Evolutionary conservation across 139 green algal species (phyloP), one percentile per base, ranked within the genome.

Genomic region (Chlamydomonas sp.): DNA sequence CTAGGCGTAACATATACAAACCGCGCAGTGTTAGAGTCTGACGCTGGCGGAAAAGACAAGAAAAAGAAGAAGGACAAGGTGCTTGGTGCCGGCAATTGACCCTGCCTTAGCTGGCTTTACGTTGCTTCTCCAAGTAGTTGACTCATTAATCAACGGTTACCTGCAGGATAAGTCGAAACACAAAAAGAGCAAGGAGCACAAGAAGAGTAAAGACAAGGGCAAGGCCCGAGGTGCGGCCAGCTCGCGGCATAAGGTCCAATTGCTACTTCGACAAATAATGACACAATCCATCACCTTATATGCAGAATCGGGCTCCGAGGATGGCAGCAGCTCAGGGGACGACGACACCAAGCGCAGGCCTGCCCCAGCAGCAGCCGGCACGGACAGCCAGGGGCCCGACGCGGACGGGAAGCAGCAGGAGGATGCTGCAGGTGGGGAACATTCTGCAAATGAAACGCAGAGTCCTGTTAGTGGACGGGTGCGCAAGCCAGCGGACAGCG

Each of bases 1-100:
- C 59, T 86, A n/a, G 80, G 80, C 49, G 80, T 86, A 12, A 86
- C 68, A 6, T 86, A 79, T 61, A 86, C 80, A 4, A 68, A 9
- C 0, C 68, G 80, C 31, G 80, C 80, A 3, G 80, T 2, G 17
- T 12, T 85, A 0, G 80, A 78, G 18, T 58, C 78, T 1, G 80
- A 60, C 63, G 68, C 31, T 0, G 5, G 59, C 9, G 62, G 67
- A 4, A 86, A 90, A 57, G 63, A 72, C 18, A 79, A 86, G 16
- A 85, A 83, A 15, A 59, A 80, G 67, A 85, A 85, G 69, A 69
- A 83, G 57, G 49, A 77, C 2, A 78, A 86, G 57, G 16, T 12
- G 5, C 6, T 8, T 63, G 18, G 16, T 18, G 62, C 62, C 62
- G 18, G 66, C 66, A 10, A 71, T 71, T 10, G 66, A 71, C 9